phyloP scores from a whole-genome alignment of 306 rosid species.

The Benincasa hispida region DNA sequence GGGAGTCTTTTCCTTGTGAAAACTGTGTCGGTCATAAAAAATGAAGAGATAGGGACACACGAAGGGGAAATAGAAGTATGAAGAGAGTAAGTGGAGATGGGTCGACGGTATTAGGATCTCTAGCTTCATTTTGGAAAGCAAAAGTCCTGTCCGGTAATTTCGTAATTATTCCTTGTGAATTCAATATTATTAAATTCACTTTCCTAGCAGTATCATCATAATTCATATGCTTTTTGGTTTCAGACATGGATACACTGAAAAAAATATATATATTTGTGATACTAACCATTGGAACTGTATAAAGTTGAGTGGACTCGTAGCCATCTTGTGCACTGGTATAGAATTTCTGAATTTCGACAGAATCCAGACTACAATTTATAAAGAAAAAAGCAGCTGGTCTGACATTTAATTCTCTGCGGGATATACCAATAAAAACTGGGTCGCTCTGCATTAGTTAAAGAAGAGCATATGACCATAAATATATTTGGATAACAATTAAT shows the following conservation, averaged over 20 bases:
- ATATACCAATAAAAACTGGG: constrained; percentile 63
- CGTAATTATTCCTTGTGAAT: background rate
- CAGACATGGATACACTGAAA: background rate
- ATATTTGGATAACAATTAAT: background rate
- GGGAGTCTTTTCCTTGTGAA: background rate
- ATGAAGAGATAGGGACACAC: background rate
- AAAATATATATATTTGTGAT: background rate
- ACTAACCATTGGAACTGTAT: constrained; percentile 63
- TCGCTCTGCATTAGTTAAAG: constrained; percentile 33
- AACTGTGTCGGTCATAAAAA: background rate
- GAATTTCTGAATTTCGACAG: constrained; percentile 50
- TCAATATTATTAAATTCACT: background rate
- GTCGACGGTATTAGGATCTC: background rate
- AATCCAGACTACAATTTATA: constrained; percentile 64
- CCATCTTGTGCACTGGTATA: constrained; percentile 77
- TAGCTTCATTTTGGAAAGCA: background rate
- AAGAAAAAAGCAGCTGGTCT: constrained; percentile 76
- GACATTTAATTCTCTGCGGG: constrained; percentile 66
- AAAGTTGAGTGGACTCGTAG: constrained; percentile 82
- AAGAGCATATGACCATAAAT: constrained; percentile 13
- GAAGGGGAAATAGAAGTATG: background rate
- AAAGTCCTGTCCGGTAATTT: background rate
- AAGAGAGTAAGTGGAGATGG: background rate
- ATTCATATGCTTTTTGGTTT: background rate
- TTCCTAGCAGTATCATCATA: background rate